Evolutionary conservation across 2,329 filamentous ascomycete genomes (phyloP).

Genomic region (Colletotrichum lentis): DNA sequence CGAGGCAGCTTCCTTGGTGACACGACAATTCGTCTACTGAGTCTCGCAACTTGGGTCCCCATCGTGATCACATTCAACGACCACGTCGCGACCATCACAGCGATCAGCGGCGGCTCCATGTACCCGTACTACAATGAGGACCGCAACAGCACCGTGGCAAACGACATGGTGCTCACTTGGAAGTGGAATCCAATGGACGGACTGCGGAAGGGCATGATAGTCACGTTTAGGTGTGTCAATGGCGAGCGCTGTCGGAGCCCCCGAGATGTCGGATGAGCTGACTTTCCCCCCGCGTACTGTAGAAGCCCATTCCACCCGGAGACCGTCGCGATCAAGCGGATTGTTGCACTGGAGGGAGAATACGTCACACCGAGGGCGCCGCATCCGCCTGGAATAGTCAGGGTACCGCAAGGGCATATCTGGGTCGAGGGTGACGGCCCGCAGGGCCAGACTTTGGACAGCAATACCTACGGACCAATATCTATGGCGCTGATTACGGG

Average conservation of each 20-base stretch:
- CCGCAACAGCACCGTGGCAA: constrained; percentile 62
- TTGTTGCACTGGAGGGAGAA: constrained; percentile 84
- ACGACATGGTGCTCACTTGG: constrained; percentile 66
- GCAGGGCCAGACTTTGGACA: constrained; percentile 76
- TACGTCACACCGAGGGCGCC: constrained; percentile 71
- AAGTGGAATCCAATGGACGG: constrained; percentile 66
- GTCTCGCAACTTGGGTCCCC: constrained; percentile 68
- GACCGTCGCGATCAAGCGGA: constrained; percentile 77
- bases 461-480: constrained; percentile 89
- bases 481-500: constrained; percentile 79
- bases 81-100: constrained; percentile 65
- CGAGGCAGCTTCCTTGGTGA: constrained; percentile 44
- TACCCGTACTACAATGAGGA: constrained; percentile 77
- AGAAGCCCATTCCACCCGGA: constrained; percentile 78
- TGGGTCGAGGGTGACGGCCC: constrained; percentile 95
- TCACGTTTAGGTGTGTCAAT: constrained; percentile 69
- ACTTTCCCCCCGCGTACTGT: constrained; percentile 13
- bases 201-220: constrained; percentile 75
- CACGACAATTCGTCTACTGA: constrained; percentile 45
- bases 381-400: constrained; percentile 63
- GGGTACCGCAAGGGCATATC: constrained; percentile 83
- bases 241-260: background rate
- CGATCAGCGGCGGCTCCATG: constrained; percentile 74
- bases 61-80: constrained; percentile 68
- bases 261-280: background rate